Conservation (phyloP, 1,139 yeast species). For the Debaryomyces robertsiae region DNA sequence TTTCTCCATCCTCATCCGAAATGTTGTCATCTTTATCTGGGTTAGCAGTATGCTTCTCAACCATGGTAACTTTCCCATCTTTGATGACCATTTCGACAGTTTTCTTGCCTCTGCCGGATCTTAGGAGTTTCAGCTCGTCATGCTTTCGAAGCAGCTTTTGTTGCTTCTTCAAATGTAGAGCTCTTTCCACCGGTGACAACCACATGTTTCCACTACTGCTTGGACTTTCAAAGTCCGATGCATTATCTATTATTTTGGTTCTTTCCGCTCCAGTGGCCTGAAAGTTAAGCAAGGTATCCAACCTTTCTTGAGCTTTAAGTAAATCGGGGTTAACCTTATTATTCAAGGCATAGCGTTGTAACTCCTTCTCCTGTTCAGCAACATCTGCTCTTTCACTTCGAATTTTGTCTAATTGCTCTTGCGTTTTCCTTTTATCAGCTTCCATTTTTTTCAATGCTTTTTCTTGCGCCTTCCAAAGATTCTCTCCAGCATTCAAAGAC, state of each 20-base stretch:
- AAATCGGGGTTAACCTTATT: constrained; percentile 55
- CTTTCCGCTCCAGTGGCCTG: constrained; percentile 89
- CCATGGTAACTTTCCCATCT: constrained; percentile 76
- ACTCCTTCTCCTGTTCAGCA: constrained; percentile 38
- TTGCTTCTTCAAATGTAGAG: constrained; percentile 76
- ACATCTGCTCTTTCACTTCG: constrained; percentile 35
- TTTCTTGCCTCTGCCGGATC: constrained; percentile 72
- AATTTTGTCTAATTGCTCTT: constrained; percentile 21
- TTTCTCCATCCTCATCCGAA: constrained; percentile 29
- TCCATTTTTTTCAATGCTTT: constrained; percentile 58
- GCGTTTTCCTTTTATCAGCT: constrained; percentile 28
- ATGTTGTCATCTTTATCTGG: constrained; percentile 23
- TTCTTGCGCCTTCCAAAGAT: constrained; percentile 70
- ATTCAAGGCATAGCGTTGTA: constrained; percentile 36
- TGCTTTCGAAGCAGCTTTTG: constrained; percentile 70
- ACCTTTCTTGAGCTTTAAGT: constrained; percentile 65
- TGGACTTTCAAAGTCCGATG: constrained; percentile 78
- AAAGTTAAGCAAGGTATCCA: constrained; percentile 72
- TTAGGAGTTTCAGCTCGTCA: constrained; percentile 57
- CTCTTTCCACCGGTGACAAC: constrained; percentile 90
- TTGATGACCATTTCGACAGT: constrained; percentile 76
- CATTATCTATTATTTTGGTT: constrained; percentile 90
- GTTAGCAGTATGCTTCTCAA: constrained; percentile 32
- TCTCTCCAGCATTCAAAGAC: constrained; percentile 60
- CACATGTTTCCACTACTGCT: constrained; percentile 58